A percentile compares a stretch with the other conserved stretches of the same genome.
Conservation (phyloP, 2,329 filamentous ascomycete genomes). For the Chrysosporium keratinophilum region DNA sequence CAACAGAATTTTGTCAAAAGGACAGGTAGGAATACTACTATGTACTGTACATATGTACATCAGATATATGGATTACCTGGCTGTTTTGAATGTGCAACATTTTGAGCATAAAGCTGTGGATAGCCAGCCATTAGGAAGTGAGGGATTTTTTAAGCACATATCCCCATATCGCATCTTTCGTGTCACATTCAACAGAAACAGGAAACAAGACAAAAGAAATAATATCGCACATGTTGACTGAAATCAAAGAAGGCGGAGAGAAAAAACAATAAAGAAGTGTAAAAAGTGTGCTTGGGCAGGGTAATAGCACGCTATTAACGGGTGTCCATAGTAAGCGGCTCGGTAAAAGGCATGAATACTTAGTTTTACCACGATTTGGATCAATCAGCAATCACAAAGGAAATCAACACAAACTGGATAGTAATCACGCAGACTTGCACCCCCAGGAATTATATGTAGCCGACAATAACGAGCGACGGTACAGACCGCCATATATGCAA, state of each 20-base stretch:
- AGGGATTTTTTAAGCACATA: background rate
- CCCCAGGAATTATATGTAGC: background rate
- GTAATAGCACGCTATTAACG: background rate
- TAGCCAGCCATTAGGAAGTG: background rate
- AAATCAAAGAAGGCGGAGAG: conserved; percentile 21
- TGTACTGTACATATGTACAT: background rate
- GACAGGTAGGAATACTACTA: too few species aligned
- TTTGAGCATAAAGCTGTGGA: background rate
- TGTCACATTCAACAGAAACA: conserved; percentile 2
- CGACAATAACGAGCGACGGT: background rate
- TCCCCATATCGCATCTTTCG: conserved; percentile 4
- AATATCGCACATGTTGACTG: conserved; percentile 19
- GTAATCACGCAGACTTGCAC: background rate
- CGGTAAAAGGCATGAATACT: background rate
- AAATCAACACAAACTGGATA: background rate
- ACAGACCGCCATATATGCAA: background rate
- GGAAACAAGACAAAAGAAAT: background rate
- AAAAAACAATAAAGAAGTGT: conserved; percentile 19
- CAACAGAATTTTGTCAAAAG: too few species aligned
- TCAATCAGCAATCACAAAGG: background rate
- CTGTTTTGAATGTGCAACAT: background rate
- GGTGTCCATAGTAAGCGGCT: background rate
- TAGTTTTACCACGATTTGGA: background rate
- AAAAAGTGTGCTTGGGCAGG: background rate
- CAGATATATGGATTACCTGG: background rate